phyloP scores from a whole-genome alignment of 2,329 filamentous ascomycete species.

The Neonectria neomacrospora region DNA sequence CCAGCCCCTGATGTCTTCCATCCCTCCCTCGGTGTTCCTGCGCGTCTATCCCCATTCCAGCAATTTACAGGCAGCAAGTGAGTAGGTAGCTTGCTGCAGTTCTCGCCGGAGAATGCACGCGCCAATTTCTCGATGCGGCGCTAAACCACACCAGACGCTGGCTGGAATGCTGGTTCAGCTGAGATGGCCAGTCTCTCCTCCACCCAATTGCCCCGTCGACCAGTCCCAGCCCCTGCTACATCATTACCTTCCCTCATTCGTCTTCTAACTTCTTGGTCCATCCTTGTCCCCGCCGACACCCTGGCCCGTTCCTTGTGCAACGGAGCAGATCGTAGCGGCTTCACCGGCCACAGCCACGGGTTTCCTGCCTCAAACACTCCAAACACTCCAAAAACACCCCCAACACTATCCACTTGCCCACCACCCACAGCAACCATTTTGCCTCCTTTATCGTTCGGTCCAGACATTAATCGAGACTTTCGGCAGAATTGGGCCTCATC shows the following conservation, averaged over 20 bases:
- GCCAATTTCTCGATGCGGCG: constrained; percentile 25
- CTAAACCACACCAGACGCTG: constrained; percentile 27
- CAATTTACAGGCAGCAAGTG: not conserved
- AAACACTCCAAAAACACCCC: not conserved
- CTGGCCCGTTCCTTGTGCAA: not conserved
- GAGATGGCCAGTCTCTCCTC: constrained; percentile 36
- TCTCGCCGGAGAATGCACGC: constrained; percentile 16
- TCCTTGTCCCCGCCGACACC: constrained; percentile 14
- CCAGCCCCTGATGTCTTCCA: not conserved
- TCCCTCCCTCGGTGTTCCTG: not conserved
- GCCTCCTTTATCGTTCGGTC: not conserved
- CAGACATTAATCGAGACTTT: not conserved
- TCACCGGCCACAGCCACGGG: constrained; percentile 7
- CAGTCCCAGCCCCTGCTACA: constrained; percentile 31
- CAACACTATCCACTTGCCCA: not conserved
- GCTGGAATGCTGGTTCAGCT: constrained; percentile 44
- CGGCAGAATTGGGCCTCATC: not conserved
- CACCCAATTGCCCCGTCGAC: constrained; percentile 13
- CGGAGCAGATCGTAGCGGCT: constrained; percentile 8
- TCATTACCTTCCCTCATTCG: constrained; percentile 28
- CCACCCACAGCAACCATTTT: not conserved
- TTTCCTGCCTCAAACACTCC: constrained; percentile 3
- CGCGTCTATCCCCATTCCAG: constrained; percentile 31
- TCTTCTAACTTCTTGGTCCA: not conserved
- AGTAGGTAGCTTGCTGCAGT: not conserved